Conservation (phyloP, 192 early-diverging fungal genomes). For the Backusella luteola region DNA sequence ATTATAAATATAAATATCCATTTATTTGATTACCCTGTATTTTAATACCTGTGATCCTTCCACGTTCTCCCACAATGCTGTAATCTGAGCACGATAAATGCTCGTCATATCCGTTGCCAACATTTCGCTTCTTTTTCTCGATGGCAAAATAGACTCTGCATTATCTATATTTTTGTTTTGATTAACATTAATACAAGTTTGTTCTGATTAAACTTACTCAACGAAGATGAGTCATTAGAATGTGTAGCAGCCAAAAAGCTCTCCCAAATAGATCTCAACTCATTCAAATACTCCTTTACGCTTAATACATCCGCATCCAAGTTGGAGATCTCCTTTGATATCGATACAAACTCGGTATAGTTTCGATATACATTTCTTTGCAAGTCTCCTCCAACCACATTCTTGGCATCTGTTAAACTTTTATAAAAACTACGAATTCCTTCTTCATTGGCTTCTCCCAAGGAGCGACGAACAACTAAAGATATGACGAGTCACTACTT, state of each 20-base stretch:
- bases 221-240: conserved; percentile 27
- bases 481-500: not conserved
- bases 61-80: conserved; percentile 57
- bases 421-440: conserved; percentile 54
- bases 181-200: conserved; percentile 22
- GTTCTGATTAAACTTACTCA: not conserved
- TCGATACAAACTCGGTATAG: conserved; percentile 82
- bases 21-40: not conserved
- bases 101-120: conserved; percentile 49
- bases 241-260: conserved; percentile 44
- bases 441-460: conserved; percentile 58
- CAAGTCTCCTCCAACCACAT: conserved; percentile 65
- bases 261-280: conserved; percentile 55
- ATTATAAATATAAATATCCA: not conserved
- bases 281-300: conserved; percentile 64
- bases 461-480: conserved; percentile 51
- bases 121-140: conserved; percentile 27
- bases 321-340: conserved; percentile 81
- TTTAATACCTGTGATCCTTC: conserved; percentile 55
- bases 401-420: conserved; percentile 61
- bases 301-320: conserved; percentile 76
- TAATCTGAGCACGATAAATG: conserved; percentile 53
- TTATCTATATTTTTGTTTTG: not conserved
- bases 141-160: conserved; percentile 22
- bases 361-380: conserved; percentile 84